A percentile compares a stretch with the other conserved stretches of the same genome.
phyloP scores from a whole-genome alignment of 352 stramenopile species.

The Stramenopiles sp. region DNA sequence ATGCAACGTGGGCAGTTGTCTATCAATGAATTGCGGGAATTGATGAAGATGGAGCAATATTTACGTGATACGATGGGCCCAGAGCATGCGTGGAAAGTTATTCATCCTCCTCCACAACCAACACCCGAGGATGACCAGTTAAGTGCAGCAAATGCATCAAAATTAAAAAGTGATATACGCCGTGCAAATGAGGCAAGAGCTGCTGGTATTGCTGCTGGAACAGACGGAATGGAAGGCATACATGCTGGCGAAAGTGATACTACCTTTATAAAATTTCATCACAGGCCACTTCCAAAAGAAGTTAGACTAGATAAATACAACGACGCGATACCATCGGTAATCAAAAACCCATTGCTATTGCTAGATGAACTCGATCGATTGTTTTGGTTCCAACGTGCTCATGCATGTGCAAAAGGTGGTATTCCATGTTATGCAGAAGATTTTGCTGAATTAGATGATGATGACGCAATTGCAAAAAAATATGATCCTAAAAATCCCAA shows the following conservation, averaged over 20 bases:
- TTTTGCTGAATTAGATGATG: conserved; percentile 6
- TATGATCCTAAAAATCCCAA: conserved; percentile 7
- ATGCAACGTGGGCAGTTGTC: neutral
- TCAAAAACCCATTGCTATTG: neutral
- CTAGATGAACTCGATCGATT: neutral
- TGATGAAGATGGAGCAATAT: conserved; percentile 3
- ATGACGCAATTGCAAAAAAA: neutral
- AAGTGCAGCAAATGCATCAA: neutral
- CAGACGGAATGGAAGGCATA: neutral
- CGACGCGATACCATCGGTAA: neutral
- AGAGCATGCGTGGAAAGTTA: neutral
- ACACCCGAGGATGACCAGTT: neutral
- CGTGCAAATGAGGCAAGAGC: neutral
- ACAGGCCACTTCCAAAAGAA: neutral
- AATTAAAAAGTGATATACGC: conserved; percentile 4
- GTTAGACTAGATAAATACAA: neutral
- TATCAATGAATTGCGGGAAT: neutral
- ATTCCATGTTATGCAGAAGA: neutral
- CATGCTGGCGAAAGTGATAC: neutral
- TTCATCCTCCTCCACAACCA: neutral
- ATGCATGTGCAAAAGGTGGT: conserved; percentile 5
- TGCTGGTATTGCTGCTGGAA: neutral
- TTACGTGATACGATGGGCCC: neutral
- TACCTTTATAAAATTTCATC: neutral
- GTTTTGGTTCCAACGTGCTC: conserved; percentile 6